phyloP scores from a whole-genome alignment of 495 filamentous ascomycete species.

The Tuber aestivum region DNA sequence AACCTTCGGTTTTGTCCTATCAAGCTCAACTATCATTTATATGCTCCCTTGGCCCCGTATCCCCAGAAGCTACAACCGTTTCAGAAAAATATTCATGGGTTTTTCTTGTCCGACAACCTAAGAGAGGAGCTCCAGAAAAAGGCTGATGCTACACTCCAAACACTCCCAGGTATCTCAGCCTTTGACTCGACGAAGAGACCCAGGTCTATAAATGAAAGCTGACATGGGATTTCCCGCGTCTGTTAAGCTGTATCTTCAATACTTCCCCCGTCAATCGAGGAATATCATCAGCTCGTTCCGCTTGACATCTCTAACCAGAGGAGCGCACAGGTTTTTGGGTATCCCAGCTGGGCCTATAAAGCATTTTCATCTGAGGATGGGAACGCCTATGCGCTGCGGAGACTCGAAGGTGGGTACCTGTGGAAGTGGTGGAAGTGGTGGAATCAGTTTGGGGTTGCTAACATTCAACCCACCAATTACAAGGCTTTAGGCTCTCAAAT shows the following conservation, averaged over 20 bases:
- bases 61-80: constrained; percentile 70
- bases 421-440: no score
- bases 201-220: constrained; percentile 15
- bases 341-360: constrained; percentile 90
- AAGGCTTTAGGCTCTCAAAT: constrained; percentile 74
- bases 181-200: not conserved
- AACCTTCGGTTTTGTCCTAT: constrained; percentile 18
- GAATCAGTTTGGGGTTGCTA: constrained; percentile 7
- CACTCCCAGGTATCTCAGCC: constrained; percentile 64
- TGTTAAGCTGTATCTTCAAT: constrained; percentile 33
- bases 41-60: constrained; percentile 78
- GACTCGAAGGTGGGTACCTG: constrained; percentile 63
- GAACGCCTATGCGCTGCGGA: constrained; percentile 70
- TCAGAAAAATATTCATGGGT: constrained; percentile 76
- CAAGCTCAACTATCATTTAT: constrained; percentile 79
- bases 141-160: constrained; percentile 73
- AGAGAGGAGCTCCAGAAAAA: constrained; percentile 87
- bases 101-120: constrained; percentile 78
- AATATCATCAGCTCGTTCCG: constrained; percentile 87
- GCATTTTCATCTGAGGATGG: constrained; percentile 84
- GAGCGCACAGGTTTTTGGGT: constrained; percentile 69
- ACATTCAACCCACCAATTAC: constrained; percentile 18
- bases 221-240: constrained; percentile 18
- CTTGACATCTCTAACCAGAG: constrained; percentile 75
- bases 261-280: constrained; percentile 66